Percentiles rank a stretch among this genome's conserved stretches.
phyloP scores from a whole-genome alignment of 1,139 yeast genomes.

The Trichomonascaceae sp. region DNA sequence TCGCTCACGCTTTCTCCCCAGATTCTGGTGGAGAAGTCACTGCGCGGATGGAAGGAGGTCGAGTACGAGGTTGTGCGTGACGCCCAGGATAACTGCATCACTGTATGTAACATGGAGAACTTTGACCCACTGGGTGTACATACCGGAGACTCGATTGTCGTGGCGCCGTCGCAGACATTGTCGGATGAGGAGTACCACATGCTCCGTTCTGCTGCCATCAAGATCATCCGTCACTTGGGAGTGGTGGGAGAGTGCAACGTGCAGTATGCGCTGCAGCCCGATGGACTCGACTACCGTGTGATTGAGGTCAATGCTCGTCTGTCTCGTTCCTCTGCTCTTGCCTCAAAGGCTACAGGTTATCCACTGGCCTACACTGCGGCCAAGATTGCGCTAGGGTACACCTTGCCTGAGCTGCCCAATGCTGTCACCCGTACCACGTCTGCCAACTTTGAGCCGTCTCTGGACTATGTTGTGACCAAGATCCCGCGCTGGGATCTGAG shows the following conservation, averaged over 20 bases:
- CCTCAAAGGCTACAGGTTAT: constrained; percentile 97
- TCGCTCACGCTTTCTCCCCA: constrained; percentile 87
- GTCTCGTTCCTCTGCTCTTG: constrained; percentile 94
- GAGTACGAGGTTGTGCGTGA: constrained; percentile 98
- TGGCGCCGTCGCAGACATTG: constrained; percentile 95
- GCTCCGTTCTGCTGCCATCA: constrained; percentile 95
- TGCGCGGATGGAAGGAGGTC: constrained; percentile 98
- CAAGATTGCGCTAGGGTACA: constrained; percentile 86
- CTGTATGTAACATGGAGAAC: constrained; percentile 98
- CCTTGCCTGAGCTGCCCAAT: constrained; percentile 89
- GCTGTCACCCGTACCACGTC: constrained; percentile 94
- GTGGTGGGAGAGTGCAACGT: constrained; percentile 99
- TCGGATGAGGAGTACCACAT: constrained; percentile 96
- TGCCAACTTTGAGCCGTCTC: constrained; percentile 93
- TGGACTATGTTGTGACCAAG: constrained; percentile 93
- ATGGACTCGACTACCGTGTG: constrained; percentile 88
- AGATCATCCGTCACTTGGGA: constrained; percentile 93
- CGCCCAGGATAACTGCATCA: constrained; percentile 90
- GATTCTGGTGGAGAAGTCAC: constrained; percentile 87
- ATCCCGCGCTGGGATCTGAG: constrained; percentile 97
- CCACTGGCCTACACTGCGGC: constrained; percentile 99
- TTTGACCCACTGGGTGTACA: constrained; percentile 97
- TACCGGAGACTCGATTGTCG: constrained; percentile 98
- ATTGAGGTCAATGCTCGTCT: constrained; percentile 96
- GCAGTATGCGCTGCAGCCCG: constrained; percentile 92